Base-by-base conservation (phyloP, 2,329 filamentous ascomycete species). In the Fusarium penzigii region DNA sequence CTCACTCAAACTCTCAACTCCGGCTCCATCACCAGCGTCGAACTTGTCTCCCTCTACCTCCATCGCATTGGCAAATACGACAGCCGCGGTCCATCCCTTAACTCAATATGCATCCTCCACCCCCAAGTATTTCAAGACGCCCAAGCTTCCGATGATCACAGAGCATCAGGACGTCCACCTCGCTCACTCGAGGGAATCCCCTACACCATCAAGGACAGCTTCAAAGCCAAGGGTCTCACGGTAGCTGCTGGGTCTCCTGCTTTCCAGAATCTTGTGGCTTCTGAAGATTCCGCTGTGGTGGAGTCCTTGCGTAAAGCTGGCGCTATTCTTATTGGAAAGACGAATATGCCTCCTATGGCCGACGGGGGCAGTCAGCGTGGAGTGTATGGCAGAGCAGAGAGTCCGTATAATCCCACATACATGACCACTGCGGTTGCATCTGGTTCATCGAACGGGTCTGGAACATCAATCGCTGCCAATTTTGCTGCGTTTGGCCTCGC, bases 271-370 rank as follows among this genome's bases (percentile, higher is more conserved):
- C 62, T 85, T 0, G 58, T 78, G 3, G 74, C 82, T 0, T 77
- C 72, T 8, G 73, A 79, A 42, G 81, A 85, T 62, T 78, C 81
- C 2, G 77, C 77, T 3, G 75, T 77, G 6, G 79, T 81, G 0
- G 58, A 72, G 11, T 66, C 69, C 10, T 68, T 85, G 6, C 71
- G 75, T 5, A 68, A 73, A 1, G 68, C 61, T 1, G 68, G 68
- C 0, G 68, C 61, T 1, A 53, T 70, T 2, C 45, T 70, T 1
- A 52, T 70, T 7, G 83, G 82, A 0, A 75, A 77, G 42, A 83
- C 82, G 1, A 86, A 70, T 3, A 85, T 84, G 76, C 82, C 70
- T 0, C 77, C 82, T 0, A 83, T 84, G 79, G 82, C 81, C 11
- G 76, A 77, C 17, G 81, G 80, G 1, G 82, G 82, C 0, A 82